Base-by-base conservation (phyloP, 345 rosid genomes). In the Rubroshorea leprosula region DNA sequence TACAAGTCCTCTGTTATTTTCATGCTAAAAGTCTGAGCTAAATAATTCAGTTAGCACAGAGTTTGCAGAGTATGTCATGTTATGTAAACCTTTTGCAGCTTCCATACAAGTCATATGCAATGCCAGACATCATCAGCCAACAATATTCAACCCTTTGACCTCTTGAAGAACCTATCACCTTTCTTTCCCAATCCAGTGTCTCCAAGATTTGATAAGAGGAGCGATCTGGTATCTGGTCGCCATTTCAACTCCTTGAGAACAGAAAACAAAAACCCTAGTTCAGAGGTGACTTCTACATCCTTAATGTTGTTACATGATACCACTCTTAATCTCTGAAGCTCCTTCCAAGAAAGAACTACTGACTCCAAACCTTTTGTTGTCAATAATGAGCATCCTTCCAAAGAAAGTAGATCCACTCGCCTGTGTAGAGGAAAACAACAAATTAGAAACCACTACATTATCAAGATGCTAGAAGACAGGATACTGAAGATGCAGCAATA, bases 171-270 rank as follows among this genome's bases (percentile, higher is more conserved):
- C 56, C 74, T 74, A 55, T 61, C 68, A 35, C 86, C 90, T 75
- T 74, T 80, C 47, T 62, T 80, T 58, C 90, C 77, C 72, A 83
- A 54, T 31, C 79, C 84, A 6, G 78, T 74, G 48, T 78, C 90
- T 15, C 46, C 68, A 39, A 83, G 83, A 71, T 69, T 72, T 15
- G 76, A 57, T 31, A 77, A 68, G 12, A 83, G 75, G 17, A 78
- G 68, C 52, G 84, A 78, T 24, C 72, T 72, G 20, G 86, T 72
- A 39, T 83, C 86, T 3, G 90, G 90, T 66, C 84, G 69, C 90
- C 90, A 83, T 65, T 76, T 81, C 61, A 83, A 71, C 70, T 80
- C 90, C 74, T 80, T 83, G 25, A 83, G 71, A 47, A 58, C 68
- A 29, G 83, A 78, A 68, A 83, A 83, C 41, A 83, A 64, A 35